Evolutionary conservation across 768 basidiomycete genomes (phyloP), one percentile per base, ranked within the genome.

Genomic region (Serendipita sp.): DNA sequence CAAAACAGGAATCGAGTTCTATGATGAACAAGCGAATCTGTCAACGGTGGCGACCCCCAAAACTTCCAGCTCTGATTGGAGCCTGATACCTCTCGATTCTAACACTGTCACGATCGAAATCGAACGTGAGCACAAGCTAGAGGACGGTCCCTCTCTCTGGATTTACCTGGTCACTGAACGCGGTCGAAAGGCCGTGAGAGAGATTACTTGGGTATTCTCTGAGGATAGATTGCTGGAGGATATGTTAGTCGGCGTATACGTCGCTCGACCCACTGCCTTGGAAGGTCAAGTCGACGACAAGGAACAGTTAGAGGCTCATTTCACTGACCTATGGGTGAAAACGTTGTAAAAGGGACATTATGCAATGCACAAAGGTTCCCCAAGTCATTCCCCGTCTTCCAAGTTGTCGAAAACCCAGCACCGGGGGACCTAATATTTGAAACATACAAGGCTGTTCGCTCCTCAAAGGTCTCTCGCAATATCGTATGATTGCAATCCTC

Each of bases 1-100:
- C 16, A 73, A 73, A 65, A 65, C 73, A 30, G 73, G 73, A 44
- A 68, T 73, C 63, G 73, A 73, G 65, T 71, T 70, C 62, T 70
- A 71, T 63, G 66, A 70, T 34, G 70, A 64, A 38, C 63, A 67
- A 41, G 65, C 70, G 7, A 67, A 67, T 63, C 65, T 73, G 16
- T 71, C 72, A 16, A 68, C 68, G n/a, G 73, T 73, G 44, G 70
- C 70, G 4, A 63, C 68, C 4, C 45, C 47, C n/a, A 62, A 66
- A 3, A 66, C 65, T 3, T 64, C 70, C 30, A 67, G 64, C 34
- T 68, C 71, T 16, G 73, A 73, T 67, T 73, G 73, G 73, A 69
- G 70, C 38, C 65, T 73, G 18, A 54, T 68, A 3, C 69, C 72
- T 1, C 38, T 67, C 15, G 15, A 56, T 7, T 54, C 35, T 3